Base-by-base conservation (phyloP, 2,329 filamentous ascomycete species). In the Diatrype stigma region DNA sequence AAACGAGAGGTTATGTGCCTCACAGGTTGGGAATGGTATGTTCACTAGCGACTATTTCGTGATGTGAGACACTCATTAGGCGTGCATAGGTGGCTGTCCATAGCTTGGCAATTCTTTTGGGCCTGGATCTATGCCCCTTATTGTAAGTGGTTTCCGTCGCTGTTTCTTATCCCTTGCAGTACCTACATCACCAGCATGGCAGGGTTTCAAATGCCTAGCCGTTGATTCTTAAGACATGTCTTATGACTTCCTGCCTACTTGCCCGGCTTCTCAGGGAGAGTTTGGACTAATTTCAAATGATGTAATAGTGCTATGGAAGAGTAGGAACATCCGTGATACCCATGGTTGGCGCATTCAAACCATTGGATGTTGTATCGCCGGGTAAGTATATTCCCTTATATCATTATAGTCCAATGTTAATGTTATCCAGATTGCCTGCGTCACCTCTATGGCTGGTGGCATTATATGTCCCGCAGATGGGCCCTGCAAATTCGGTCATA, bases 371-470 rank as follows among this genome's bases (percentile, higher is more conserved):
- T 73, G 71, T 54, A 56, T 78, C 46, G 70, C 74, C 32, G 72
- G 70, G 74, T 77, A 61, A 52, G 70, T 65, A 40, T 7, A 14
- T n/a, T n/a, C n/a, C 22, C 23, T 30, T 19, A 16, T 42, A 6
- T 12, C 23, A 22, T 11, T 3, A 40, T 32, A 30, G 37, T 23
- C 40, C 26, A 23, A 23, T 7, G 22, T 42, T 56, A 45, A 53
- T 28, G 34, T 14, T 6, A 5, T 28, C 45, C 42, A 84, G 81
- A 50, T 74, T 88, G 19, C 83, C 79, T 50, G 84, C 83, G 21
- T 80, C 83, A 8, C 85, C 85, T 0, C 76, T 88, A 70, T 88
- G 84, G 84, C 75, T 88, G 35, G 67, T 84, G 22, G 84, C 81
- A 49, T 68, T 82, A 14, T 75, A 80, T 51, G 72, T 73, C 3